Conservation (phyloP, 768 basidiomycete species). For the Tylopilus balloui region DNA sequence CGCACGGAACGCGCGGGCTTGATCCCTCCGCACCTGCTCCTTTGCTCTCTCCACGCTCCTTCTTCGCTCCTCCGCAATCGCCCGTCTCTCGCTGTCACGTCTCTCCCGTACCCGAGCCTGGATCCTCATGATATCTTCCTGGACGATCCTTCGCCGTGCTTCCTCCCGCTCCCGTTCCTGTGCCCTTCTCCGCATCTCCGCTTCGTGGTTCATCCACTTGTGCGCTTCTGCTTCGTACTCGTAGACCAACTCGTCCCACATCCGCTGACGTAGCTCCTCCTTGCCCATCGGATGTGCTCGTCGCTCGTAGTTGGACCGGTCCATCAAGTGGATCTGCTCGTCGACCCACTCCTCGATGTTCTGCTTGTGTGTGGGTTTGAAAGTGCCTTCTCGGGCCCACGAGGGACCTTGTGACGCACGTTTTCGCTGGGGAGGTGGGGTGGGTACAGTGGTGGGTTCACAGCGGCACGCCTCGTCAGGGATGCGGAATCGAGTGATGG, state of each 20-base stretch:
- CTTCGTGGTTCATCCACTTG: slow-evolving; percentile 49
- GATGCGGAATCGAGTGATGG: slow-evolving; percentile 17
- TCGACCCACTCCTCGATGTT: slow-evolving; percentile 64
- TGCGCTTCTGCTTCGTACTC: slow-evolving; percentile 48
- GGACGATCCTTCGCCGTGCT: slow-evolving; percentile 42
- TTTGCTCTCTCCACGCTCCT: slow-evolving; percentile 29
- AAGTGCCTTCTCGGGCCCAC: slow-evolving; percentile 47
- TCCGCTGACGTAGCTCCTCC: slow-evolving; percentile 34
- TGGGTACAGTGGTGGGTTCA: slow-evolving; percentile 11
- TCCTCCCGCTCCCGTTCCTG: slow-evolving; percentile 42
- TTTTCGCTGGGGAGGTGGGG: slow-evolving; percentile 25
- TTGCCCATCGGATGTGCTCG: slow-evolving; percentile 24
- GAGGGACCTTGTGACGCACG: slow-evolving; percentile 30
- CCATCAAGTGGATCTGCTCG: slow-evolving; percentile 43
- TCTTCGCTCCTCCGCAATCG: slow-evolving; percentile 45
- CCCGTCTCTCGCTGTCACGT: slow-evolving; percentile 46
- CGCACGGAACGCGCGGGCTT: slow-evolving; percentile 39
- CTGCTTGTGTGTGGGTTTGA: slow-evolving; percentile 40
- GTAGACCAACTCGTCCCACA: slow-evolving; percentile 53
- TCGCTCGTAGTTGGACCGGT: slow-evolving; percentile 27
- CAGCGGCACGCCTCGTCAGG: slow-evolving; percentile 19
- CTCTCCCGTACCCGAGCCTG: slow-evolving; percentile 49
- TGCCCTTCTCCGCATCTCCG: slow-evolving; percentile 41
- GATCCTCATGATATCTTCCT: slow-evolving; percentile 53
- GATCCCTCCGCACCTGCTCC: slow-evolving; percentile 44